phyloP scores from a whole-genome alignment of 345 rosid species.

The Eucalyptus cladocalyx region DNA sequence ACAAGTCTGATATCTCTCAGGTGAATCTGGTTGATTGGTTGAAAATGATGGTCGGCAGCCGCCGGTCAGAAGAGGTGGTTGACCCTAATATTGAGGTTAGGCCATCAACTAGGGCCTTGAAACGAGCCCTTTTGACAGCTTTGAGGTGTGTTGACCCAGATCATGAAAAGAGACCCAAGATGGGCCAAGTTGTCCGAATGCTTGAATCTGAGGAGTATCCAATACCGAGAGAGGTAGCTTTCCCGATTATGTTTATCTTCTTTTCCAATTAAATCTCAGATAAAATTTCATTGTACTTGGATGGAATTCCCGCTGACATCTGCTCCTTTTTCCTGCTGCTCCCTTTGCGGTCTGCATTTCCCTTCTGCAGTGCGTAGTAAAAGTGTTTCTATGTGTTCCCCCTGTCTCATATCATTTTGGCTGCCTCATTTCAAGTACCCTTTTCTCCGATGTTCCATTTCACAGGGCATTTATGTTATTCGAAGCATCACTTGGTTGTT shows the following conservation, averaged over 20 bases:
- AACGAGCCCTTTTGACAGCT: conserved; percentile 89
- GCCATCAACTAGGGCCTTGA: conserved; percentile 85
- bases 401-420: neutral
- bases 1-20: conserved; percentile 16
- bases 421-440: neutral
- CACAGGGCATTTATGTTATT: neutral
- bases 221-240: conserved; percentile 85
- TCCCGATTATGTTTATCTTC: neutral
- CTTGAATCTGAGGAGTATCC: conserved; percentile 98
- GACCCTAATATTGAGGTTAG: conserved; percentile 79
- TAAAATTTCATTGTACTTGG: neutral
- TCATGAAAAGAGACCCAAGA: conserved; percentile 85
- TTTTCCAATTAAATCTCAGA: neutral
- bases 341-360: neutral
- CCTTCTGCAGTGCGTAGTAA: neutral
- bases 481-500: neutral
- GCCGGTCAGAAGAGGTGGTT: conserved; percentile 87
- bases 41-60: conserved; percentile 95
- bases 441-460: neutral
- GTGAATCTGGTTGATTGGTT: conserved; percentile 97
- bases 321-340: neutral
- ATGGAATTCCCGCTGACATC: neutral
- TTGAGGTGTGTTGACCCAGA: conserved; percentile 95
- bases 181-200: conserved; percentile 99
- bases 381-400: neutral